phyloP scores from a whole-genome alignment of 2,329 filamentous ascomycete species.

The Fulvia fulva region DNA sequence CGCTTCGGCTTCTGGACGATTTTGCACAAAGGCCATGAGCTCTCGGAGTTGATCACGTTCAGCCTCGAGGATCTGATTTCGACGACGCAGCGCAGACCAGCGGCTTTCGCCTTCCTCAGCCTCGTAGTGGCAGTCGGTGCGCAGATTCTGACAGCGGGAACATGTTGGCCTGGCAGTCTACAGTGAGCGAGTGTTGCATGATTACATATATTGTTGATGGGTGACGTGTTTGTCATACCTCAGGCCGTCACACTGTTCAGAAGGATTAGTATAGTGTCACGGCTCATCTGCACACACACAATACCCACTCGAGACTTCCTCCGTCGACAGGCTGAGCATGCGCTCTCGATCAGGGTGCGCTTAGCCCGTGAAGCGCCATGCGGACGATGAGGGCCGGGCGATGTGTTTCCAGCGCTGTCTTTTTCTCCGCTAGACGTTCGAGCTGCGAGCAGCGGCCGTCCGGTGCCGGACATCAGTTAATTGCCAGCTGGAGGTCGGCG shows the following conservation, averaged over 20 bases:
- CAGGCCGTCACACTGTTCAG: constrained; percentile 24
- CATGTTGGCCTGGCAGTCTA: constrained; percentile 26
- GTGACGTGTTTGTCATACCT: constrained; percentile 17
- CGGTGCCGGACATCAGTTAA: constrained; percentile 17
- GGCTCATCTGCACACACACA: background rate
- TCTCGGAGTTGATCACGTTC: constrained; percentile 30
- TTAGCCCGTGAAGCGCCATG: constrained; percentile 17
- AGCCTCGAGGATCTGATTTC: constrained; percentile 29
- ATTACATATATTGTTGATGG: background rate
- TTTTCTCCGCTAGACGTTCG: constrained; percentile 20
- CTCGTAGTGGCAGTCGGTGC: constrained; percentile 32
- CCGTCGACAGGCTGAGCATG: constrained; percentile 28
- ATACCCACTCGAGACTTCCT: constrained; percentile 27
- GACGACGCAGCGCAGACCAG: constrained; percentile 32
- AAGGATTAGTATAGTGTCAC: constrained; percentile 7
- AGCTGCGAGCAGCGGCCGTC: constrained; percentile 23
- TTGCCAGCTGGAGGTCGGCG: too few species aligned
- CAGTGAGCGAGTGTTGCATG: constrained; percentile 7
- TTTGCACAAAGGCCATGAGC: constrained; percentile 27
- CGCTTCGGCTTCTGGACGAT: constrained; percentile 27
- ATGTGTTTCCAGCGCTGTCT: constrained; percentile 11
- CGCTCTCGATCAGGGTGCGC: constrained; percentile 28
- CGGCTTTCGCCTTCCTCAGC: constrained; percentile 34
- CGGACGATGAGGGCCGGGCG: constrained; percentile 15
- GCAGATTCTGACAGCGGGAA: constrained; percentile 27